Conservation (phyloP, 1,139 yeast species). For the Hyphopichia khmerensis region DNA sequence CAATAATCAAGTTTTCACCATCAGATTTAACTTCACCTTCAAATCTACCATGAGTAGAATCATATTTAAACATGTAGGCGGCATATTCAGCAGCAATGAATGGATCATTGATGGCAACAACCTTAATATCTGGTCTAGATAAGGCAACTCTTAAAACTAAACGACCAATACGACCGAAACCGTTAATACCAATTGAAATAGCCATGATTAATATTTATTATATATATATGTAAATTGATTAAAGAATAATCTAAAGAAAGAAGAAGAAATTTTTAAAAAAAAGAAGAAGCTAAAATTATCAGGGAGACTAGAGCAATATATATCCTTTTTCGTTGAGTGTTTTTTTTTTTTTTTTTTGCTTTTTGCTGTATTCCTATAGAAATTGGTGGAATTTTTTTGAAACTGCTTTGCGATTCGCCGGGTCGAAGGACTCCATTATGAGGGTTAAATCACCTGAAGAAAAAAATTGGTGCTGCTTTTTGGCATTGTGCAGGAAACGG, state of each 20-base stretch:
- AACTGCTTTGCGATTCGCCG: conserved; percentile 2
- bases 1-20: conserved; percentile 51
- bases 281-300: too few relatives aligned
- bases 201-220: conserved; percentile 2
- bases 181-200: conserved; percentile 60
- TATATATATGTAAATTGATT: neutral
- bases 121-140: conserved; percentile 59
- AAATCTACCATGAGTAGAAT: conserved; percentile 74
- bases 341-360: too few relatives aligned
- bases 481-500: conserved; percentile 1
- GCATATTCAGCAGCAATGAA: conserved; percentile 73
- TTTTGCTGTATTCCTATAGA: too few relatives aligned
- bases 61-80: conserved; percentile 78
- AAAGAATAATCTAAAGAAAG: neutral
- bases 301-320: neutral
- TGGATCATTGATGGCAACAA: conserved; percentile 75
- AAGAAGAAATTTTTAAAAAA: neutral
- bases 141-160: conserved; percentile 71
- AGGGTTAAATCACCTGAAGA: neutral
- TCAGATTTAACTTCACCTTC: conserved; percentile 55
- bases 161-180: conserved; percentile 81
- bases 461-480: neutral
- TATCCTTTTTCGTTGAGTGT: too few relatives aligned
- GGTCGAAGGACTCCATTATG: conserved; percentile 5
- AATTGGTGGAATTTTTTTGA: neutral